phyloP scores from a whole-genome alignment of 176 grass and related monocot genomes.

The Urochloa ruziziensis region DNA sequence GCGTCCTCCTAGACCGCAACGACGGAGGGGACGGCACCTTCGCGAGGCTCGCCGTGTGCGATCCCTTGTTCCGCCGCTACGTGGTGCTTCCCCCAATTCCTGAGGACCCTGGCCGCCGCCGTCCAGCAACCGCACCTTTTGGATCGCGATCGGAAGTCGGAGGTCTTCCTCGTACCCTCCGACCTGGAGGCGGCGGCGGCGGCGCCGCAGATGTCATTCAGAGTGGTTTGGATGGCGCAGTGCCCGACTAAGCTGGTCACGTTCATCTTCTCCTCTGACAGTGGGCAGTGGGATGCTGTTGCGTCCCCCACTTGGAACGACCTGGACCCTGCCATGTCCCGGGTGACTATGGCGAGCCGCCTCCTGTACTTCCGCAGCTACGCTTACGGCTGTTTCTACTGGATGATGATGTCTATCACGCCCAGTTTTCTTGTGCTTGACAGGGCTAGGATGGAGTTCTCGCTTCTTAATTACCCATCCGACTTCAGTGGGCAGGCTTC shows the following conservation, averaged over 20 bases:
- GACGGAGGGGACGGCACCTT: background rate
- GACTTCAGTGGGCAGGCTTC: background rate
- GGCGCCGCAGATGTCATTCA: background rate
- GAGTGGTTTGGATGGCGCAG: constrained; percentile 28
- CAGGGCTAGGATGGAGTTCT: constrained; percentile 27
- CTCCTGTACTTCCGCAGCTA: constrained; percentile 11
- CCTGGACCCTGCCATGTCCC: background rate
- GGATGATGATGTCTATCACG: background rate
- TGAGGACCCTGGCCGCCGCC: background rate
- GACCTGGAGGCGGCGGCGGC: background rate
- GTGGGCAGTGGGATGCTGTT: constrained; percentile 6
- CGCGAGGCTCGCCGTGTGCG: constrained; percentile 16
- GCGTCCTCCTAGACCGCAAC: constrained; percentile 32
- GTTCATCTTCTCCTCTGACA: constrained; percentile 5
- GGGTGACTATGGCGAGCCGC: background rate
- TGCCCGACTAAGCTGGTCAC: constrained; percentile 23
- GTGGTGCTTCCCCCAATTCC: constrained; percentile 14
- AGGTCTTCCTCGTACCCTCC: constrained; percentile 18
- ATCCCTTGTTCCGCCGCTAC: constrained; percentile 18
- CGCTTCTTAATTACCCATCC: background rate
- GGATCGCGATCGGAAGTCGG: constrained; percentile 1
- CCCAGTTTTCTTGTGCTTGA: constrained; percentile 19
- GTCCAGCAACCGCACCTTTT: constrained; percentile 14
- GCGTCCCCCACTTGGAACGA: background rate
- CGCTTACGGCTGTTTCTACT: constrained; percentile 23